Base-by-base conservation (phyloP, 345 rosid species). In the Fremontodendron californicum region DNA sequence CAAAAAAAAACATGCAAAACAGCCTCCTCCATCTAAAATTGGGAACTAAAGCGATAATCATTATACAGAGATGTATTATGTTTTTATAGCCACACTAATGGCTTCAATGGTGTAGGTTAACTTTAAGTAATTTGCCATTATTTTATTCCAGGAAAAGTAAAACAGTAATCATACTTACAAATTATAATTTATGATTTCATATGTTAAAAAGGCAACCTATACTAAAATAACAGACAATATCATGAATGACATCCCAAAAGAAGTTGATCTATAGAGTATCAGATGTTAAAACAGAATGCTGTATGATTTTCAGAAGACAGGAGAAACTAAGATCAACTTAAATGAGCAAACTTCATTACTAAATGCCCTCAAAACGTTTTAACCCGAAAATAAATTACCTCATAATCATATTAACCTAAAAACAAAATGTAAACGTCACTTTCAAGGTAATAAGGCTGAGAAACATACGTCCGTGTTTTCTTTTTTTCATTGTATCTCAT, bases 401-500 rank as follows among this genome's bases (percentile, higher is more conserved):
- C 25, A 13, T 6, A 51, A n/a, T 54, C 63, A 6, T 73, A n/a
- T 6, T 54, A 54, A 21, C 4, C 4, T 7, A 12, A 72, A 54
- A 39, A 21, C 25, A 29, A 23, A 48, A 68, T 48, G 19, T 69
- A 10, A 46, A 33, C 15, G 16, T 31, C 49, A 57, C 9, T 23
- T 71, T 37, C 5, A 25, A 29, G 52, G 13, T 64, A 40, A 71
- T 35, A 12, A 1, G 68, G 71, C 49, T 49, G 61, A 55, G 67
- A 51, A 51, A 76, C 88, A 23, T 86, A 93, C 98, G 55, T 77
- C 74, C 96, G 75, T 25, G 91, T 90, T 79, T 88, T 85, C 87
- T 90, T 94, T 84, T 93, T 90, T 78, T 93, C 97, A 1, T 85
- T 86, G 88, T 94, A 90, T 85, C 98, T 86, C 86, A 91, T 85